phyloP scores from a whole-genome alignment of 345 rosid genomes.

The Syzygium aqueum region DNA sequence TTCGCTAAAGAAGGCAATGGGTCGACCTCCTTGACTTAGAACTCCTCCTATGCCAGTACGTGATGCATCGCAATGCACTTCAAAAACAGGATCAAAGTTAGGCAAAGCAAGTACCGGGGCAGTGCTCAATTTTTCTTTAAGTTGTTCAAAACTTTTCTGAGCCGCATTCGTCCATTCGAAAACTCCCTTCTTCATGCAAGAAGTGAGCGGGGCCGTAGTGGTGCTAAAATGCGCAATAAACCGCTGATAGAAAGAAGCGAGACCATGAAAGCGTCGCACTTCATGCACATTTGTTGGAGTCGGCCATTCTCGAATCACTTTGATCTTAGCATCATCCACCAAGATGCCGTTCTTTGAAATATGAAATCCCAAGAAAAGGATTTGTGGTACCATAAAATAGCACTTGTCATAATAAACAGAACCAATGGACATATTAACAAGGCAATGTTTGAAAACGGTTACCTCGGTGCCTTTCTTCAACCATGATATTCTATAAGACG shows the following conservation, averaged over 20 bases:
- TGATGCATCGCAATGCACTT: too few relatives aligned
- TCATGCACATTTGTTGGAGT: not conserved
- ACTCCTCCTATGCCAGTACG: too few relatives aligned
- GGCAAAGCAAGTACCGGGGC: too few relatives aligned
- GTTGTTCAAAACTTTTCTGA: not conserved
- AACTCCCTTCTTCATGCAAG: not conserved
- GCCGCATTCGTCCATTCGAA: not conserved
- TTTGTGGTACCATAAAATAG: not conserved
- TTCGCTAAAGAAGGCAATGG: too few relatives aligned
- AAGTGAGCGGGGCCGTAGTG: too few relatives aligned
- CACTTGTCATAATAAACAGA: not conserved
- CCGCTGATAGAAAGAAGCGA: not conserved
- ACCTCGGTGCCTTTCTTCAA: not conserved
- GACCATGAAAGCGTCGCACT: not conserved
- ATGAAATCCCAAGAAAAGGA: not conserved
- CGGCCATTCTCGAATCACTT: not conserved
- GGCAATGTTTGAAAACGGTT: not conserved
- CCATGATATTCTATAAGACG: not conserved
- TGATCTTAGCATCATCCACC: not conserved
- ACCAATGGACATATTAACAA: not conserved
- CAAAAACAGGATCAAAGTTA: too few relatives aligned
- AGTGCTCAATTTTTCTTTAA: too few relatives aligned
- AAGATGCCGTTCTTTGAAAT: too few relatives aligned
- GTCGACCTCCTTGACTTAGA: too few relatives aligned
- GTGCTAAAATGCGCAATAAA: not conserved